Base-by-base conservation (phyloP, 179 eudicot species). In the Drosera spatulata region DNA sequence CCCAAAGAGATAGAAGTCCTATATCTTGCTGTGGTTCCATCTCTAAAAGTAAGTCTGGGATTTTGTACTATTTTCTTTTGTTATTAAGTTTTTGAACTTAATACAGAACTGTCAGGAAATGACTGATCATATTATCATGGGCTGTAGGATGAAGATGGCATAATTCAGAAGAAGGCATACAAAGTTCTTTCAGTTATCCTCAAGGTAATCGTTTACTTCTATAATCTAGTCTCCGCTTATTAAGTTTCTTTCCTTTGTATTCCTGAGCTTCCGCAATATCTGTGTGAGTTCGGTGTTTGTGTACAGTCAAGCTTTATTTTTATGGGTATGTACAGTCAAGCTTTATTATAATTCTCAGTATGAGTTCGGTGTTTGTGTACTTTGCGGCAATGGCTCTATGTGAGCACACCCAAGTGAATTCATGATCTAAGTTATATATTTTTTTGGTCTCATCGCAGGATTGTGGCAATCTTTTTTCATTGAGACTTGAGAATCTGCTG, bases 101-200 rank as follows among this genome's bases (percentile, higher is more conserved):
- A n/a, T n/a, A n/a, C n/a, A n/a, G n/a, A n/a, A n/a, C n/a, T n/a
- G 12, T 22, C 44, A 53, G 10, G 58, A 41, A 60, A 42, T 59
- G 58, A 51, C 40, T 15, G 59, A n/a, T 37, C 15, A 22, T 48
- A 54, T 55, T 41, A 53, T n/a, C 50, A 43, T 73, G 61, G 41
- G 44, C 61, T 72, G 53, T 77, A 94, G 99, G 97, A 83, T 66
- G 69, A 12, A 11, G 87, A 86, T 58, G 88, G 97, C 61, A 66
- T 80, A 71, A 70, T 94, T 72, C 99, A 94, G 75, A 94, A 94
- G 85, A 90, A 83, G 78, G 97, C 94, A 51, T 94, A 94, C 65
- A 90, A 87, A 82, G 97, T 80, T 69, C 87, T 86, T 52, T 86
- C 95, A 33, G 37, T 64, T 56, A 82, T 90, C 63, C 82, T 94